These are phyloP conservation scores for Hysterium pulicare DNA, from an alignment of 2,329 filamentous ascomycete species.

Conservation along the genomic window DNA sequence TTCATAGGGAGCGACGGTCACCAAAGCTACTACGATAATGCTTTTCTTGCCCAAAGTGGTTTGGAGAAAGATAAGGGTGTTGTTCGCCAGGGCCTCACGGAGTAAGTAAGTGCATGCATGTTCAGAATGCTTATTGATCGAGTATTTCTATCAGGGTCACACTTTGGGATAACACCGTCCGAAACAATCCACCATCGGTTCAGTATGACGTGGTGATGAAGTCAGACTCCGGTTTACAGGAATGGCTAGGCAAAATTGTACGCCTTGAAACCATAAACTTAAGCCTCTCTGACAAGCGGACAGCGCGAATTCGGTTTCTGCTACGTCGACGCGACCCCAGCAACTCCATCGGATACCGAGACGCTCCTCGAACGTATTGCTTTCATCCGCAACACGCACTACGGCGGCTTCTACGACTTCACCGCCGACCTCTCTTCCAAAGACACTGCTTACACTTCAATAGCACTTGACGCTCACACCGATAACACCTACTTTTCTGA, in stretches of 20 bases:
- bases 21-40: slow-evolving; percentile 62
- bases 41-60: slow-evolving; percentile 53
- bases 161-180: slow-evolving; percentile 40
- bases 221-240: slow-evolving; percentile 52
- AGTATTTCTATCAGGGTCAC: slow-evolving; percentile 28
- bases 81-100: slow-evolving; percentile 23
- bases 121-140: slow-evolving; percentile 11
- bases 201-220: slow-evolving; percentile 59
- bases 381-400: slow-evolving; percentile 87
- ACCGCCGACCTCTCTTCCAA: slow-evolving; percentile 82
- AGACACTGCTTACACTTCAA: slow-evolving; percentile 87
- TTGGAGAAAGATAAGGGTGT: slow-evolving; percentile 37
- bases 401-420: slow-evolving; percentile 84
- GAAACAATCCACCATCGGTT: slow-evolving; percentile 55
- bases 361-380: slow-evolving; percentile 75
- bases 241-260: slow-evolving; percentile 65
- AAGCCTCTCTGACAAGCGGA: slow-evolving; percentile 8
- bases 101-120: slow-evolving; percentile 21
- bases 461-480: slow-evolving; percentile 79
- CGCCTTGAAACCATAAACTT: slow-evolving; percentile 14
- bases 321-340: slow-evolving; percentile 68
- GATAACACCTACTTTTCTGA: slow-evolving; percentile 97
- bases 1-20: slow-evolving; percentile 58
- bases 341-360: slow-evolving; percentile 66
- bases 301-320: slow-evolving; percentile 71